A percentile compares a stretch with the other conserved stretches of the same genome.
phyloP scores from a whole-genome alignment of 192 early-diverging fungal genomes.

The Podila verticillata region DNA sequence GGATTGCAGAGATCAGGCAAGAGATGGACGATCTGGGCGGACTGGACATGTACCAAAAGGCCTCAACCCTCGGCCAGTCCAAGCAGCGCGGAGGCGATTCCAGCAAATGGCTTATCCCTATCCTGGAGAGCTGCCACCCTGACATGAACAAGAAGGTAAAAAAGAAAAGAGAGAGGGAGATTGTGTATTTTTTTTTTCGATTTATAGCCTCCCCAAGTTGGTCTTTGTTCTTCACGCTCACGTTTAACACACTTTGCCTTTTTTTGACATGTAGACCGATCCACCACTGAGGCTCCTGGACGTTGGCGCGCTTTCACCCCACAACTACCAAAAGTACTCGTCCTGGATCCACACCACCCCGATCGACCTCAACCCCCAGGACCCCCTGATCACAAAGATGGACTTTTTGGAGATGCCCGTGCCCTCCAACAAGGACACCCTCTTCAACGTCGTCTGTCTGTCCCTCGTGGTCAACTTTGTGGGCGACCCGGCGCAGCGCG shows the following conservation, averaged over 20 bases:
- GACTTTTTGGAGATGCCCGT: conserved; percentile 83
- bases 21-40: conserved; percentile 83
- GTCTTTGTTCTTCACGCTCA: not conserved
- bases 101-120: conserved; percentile 80
- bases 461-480: conserved; percentile 93
- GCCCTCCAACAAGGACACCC: conserved; percentile 43
- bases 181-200: not conserved
- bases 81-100: conserved; percentile 85
- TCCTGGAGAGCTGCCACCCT: conserved; percentile 53
- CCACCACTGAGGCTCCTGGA: conserved; percentile 73
- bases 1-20: conserved; percentile 45
- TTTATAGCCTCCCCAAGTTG: not conserved
- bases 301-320: conserved; percentile 82
- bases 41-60: conserved; percentile 88
- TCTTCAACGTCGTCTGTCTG: conserved; percentile 83
- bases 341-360: conserved; percentile 76
- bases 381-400: conserved; percentile 73
- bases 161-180: too few relatives aligned
- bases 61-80: conserved; percentile 82
- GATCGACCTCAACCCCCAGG: conserved; percentile 91
- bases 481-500: conserved; percentile 75
- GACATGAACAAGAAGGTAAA: conserved; percentile 33
- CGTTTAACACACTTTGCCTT: not conserved
- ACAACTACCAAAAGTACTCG: conserved; percentile 75
- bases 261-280: not conserved